These are phyloP conservation scores for Xylariaceae sp. DNA, from an alignment of 2,329 filamentous ascomycete species.

Conservation along the genomic window DNA sequence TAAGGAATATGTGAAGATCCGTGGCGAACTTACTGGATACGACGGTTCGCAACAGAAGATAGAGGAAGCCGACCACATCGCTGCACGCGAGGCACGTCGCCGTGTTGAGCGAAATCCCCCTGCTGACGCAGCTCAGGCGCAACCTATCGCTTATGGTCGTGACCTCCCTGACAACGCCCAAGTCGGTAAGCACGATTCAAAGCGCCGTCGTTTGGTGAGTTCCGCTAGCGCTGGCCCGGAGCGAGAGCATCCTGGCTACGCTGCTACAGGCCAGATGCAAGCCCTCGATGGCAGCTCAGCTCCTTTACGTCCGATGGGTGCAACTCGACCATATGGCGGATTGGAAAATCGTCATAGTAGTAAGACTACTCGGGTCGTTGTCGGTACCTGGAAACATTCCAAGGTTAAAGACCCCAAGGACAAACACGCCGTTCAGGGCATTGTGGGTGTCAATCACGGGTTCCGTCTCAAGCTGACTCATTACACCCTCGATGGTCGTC, in stretches of 20 bases:
- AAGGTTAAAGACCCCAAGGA: constrained; percentile 42
- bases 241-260: constrained; percentile 24
- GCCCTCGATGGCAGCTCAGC: not conserved
- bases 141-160: constrained; percentile 47
- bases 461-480: constrained; percentile 58
- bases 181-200: constrained; percentile 36
- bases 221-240: constrained; percentile 33
- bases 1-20: constrained; percentile 58
- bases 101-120: constrained; percentile 41
- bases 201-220: constrained; percentile 44
- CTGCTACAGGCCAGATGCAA: constrained; percentile 3
- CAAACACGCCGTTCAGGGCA: constrained; percentile 59
- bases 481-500: constrained; percentile 55
- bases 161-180: constrained; percentile 43
- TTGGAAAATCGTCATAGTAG: constrained; percentile 37
- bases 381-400: constrained; percentile 57
- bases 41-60: constrained; percentile 33
- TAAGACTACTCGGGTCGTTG: constrained; percentile 50
- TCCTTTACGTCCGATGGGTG: not conserved
- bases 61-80: constrained; percentile 37
- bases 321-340: constrained; percentile 14
- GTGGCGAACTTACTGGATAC: constrained; percentile 35
- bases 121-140: constrained; percentile 39
- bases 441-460: constrained; percentile 58
- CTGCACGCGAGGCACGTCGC: constrained; percentile 44